phyloP scores from a whole-genome alignment of 1,139 yeast species.

The Geotrichum europaeum region DNA sequence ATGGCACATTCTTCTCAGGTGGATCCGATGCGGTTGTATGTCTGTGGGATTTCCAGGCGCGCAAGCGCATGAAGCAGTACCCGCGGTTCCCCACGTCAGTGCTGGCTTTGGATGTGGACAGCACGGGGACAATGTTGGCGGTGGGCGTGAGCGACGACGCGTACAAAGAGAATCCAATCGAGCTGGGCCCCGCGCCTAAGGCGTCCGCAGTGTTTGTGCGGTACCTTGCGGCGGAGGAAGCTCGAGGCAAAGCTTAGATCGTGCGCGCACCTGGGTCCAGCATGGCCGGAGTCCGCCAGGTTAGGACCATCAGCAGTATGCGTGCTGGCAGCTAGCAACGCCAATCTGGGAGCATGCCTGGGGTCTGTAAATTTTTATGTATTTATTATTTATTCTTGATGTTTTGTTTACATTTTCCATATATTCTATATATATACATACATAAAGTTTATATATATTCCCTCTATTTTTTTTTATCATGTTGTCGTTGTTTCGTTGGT shows the following conservation, averaged over 20 bases:
- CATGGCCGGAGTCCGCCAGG: neutral
- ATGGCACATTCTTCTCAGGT: conserved; percentile 57
- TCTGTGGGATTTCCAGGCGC: conserved; percentile 65
- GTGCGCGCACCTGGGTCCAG: neutral
- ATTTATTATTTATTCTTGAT: neutral
- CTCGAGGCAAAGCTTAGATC: conserved; percentile 2
- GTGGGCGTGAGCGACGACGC: conserved; percentile 40
- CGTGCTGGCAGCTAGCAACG: neutral
- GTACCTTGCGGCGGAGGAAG: conserved; percentile 9
- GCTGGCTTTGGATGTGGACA: conserved; percentile 44
- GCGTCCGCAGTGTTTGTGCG: conserved; percentile 21
- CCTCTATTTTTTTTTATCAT: neutral
- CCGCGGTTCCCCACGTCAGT: conserved; percentile 48
- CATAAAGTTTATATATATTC: neutral
- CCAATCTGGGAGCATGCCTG: neutral
- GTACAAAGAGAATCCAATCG: conserved; percentile 25
- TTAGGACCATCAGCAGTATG: neutral
- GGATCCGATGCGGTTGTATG: conserved; percentile 77
- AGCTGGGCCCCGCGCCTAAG: conserved; percentile 21
- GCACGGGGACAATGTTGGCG: conserved; percentile 40
- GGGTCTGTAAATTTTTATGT: neutral
- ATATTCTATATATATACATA: neutral
- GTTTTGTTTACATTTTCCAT: neutral
- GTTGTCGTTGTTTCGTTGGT: neutral
- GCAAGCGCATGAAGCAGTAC: conserved; percentile 56